Evolutionary conservation across 1,139 yeast species (phyloP).

Genomic region (Yamadazyma taylorii): DNA sequence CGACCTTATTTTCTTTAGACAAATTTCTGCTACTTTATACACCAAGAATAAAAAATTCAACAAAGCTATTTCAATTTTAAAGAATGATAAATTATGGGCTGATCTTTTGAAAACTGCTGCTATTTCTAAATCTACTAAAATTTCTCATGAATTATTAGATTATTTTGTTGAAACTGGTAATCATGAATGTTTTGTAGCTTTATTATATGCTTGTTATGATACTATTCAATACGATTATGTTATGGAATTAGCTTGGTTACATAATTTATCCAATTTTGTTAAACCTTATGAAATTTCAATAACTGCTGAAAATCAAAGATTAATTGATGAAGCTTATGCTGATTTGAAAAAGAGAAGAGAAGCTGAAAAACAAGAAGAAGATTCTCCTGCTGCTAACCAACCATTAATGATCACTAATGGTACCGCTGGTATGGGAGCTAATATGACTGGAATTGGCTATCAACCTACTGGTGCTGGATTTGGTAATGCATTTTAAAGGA

Average conservation of each 20-base stretch:
- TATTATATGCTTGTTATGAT: slow-evolving; percentile 84
- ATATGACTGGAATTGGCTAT: slow-evolving; percentile 45
- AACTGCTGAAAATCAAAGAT: slow-evolving; percentile 73
- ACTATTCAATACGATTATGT: slow-evolving; percentile 80
- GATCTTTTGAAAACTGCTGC: slow-evolving; percentile 94
- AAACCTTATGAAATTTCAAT: slow-evolving; percentile 90
- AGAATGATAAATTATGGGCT: slow-evolving; percentile 91
- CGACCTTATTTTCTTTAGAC: slow-evolving; percentile 87
- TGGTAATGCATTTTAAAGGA: slow-evolving; percentile 52
- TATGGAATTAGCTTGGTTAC: slow-evolving; percentile 87
- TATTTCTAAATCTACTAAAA: slow-evolving; percentile 72
- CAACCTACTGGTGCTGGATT: slow-evolving; percentile 70
- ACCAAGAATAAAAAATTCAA: slow-evolving; percentile 92
- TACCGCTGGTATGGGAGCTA: slow-evolving; percentile 26
- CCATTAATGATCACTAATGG: slow-evolving; percentile 73
- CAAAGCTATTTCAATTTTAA: slow-evolving; percentile 84
- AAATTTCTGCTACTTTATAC: slow-evolving; percentile 91
- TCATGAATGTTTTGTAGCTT: slow-evolving; percentile 92
- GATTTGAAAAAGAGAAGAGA: slow-evolving; percentile 73
- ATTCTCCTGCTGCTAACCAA: slow-evolving; percentile 41
- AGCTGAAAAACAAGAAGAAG: slow-evolving; percentile 57
- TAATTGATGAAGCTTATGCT: slow-evolving; percentile 61
- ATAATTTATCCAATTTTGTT: slow-evolving; percentile 71
- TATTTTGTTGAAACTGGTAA: slow-evolving; percentile 97
- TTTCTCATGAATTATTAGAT: slow-evolving; percentile 84